These are phyloP conservation scores for Thecaphora thlaspeos DNA, from an alignment of 1,284 basidiomycete genomes.

Conservation along the genomic window DNA sequence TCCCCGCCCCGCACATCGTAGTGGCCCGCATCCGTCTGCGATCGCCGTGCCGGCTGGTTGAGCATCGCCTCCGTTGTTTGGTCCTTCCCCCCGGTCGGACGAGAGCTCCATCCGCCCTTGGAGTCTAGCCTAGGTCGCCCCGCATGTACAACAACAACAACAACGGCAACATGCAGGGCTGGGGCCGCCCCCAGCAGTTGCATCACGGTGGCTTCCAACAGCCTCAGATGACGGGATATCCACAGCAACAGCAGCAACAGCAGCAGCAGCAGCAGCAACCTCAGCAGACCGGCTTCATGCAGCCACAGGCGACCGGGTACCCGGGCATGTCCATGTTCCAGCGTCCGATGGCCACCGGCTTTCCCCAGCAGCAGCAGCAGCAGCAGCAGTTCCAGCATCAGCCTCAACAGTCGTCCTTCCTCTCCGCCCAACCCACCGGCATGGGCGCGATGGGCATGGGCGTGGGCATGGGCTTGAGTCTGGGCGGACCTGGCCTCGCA, in stretches of 20 bases:
- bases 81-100: too few relatives aligned
- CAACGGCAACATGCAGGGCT: conserved; percentile 44
- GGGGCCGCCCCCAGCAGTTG: conserved; percentile 40
- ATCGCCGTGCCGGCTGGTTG: too few relatives aligned
- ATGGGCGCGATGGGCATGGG: conserved; percentile 32
- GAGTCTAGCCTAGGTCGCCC: too few relatives aligned
- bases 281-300: conserved; percentile 36
- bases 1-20: too few relatives aligned
- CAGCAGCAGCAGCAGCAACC: conserved; percentile 37
- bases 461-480: conserved; percentile 16
- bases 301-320: conserved; percentile 42
- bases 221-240: conserved; percentile 37
- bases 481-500: conserved; percentile 1
- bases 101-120: too few relatives aligned
- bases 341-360: conserved; percentile 39
- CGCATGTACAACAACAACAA: conserved; percentile 39
- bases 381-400: conserved; percentile 26
- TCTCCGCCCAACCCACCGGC: conserved; percentile 34
- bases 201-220: conserved; percentile 22
- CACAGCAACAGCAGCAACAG: conserved; percentile 32
- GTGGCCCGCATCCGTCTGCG: too few relatives aligned
- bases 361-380: conserved; percentile 22
- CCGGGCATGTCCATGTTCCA: conserved; percentile 39
- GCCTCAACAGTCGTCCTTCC: conserved; percentile 23
- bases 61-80: too few relatives aligned